Base-by-base conservation (phyloP, 2,329 filamentous ascomycete genomes). In the Massarina eburnea region DNA sequence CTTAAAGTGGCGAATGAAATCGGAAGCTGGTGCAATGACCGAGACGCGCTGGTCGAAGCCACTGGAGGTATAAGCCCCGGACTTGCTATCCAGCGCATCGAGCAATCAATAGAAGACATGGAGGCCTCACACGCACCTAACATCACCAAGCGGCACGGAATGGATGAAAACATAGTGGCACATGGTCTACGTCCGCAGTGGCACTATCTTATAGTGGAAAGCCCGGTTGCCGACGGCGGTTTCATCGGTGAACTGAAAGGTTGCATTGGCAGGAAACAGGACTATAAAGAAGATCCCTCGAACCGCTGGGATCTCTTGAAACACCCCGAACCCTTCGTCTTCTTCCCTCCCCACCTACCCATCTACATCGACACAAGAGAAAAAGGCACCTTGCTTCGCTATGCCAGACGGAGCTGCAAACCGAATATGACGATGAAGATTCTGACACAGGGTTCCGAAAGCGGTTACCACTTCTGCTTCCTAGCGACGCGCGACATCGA, bases 341-440 rank as follows among this genome's bases (percentile, higher is more conserved):
- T 79, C 67, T 77, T 97, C 70, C 91, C 95, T 61, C 89, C 91
- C 1, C 80, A 85, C 47, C 81, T 97, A 8, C 92, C 92, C 0
- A 81, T 99, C 10, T 96, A 91, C 72, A 94, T 99, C 61, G 94
- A 96, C 70, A 94, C 91, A 8, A 81, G 94, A 48, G 83, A 82
- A 66, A 90, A 95, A 73, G 94, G 92, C 18, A 96, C 89, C 4
- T 76, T 84, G 27, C 84, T 94, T 46, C 88, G 94, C 35, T 96
- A 94, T 65, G 84, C 95, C n/a, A 84, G 94, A 45, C 83, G 92
- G 55, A 97, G 94, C 61, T 99, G 94, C 73, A 84, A 82, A 50
- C 89, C 94, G 1, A 99, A 97, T 62, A 83, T 94, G n/a, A 80
- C 82, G 24, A 77, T 97, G 59, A 91, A 94, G 65, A 95, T 91